Base-by-base conservation (phyloP, 1,284 basidiomycete species). In the Ceratobasidium papillatum region DNA sequence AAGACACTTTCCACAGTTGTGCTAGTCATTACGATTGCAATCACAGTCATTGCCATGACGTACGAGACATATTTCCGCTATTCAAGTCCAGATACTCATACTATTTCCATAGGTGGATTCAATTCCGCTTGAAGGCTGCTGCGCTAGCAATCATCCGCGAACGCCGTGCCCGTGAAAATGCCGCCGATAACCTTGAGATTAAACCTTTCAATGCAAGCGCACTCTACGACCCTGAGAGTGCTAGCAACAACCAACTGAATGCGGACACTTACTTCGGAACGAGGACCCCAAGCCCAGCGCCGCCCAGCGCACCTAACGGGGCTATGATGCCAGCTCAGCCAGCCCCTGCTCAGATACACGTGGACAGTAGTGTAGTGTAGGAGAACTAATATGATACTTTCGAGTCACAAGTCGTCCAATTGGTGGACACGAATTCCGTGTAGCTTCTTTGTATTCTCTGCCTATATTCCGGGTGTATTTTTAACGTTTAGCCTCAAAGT, bases 131-230 rank as follows among this genome's bases (percentile, higher is more conserved):
- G 65, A 68, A 45, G 43, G n/a, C 32, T 8, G 58, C 58, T 27
- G 69, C 43, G 17, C 47, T 73, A 2, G 12, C 45, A 12, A 73
- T 73, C 19, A 73, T 73, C 32, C 69, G 69, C 1, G 69, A 62
- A 41, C 69, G 59, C 12, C 69, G 69, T 25, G 69, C 69, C 5
- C 69, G 69, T 25, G 69, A 61, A 34, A 43, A 41, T 2, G 32
- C 30, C 19, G 4, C 25, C 0, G 38, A 51, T 11, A 22, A 51
- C 27, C 27, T 36, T 19, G 68, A 72, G 25, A 34, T 52, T 19
- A 38, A 61, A 41, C 45, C 69, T 8, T 73, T 73, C 32, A 22
- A 73, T 34, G 25, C 65, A 9, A 25, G 22, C 11, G 58, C 43
- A 8, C 59, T 62, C 4, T 73, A 73, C 58, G 69, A 63, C 25